These are phyloP conservation scores for Vitis amurensis DNA, from an alignment of 164 flowering plant genomes.

Conservation along the genomic window DNA sequence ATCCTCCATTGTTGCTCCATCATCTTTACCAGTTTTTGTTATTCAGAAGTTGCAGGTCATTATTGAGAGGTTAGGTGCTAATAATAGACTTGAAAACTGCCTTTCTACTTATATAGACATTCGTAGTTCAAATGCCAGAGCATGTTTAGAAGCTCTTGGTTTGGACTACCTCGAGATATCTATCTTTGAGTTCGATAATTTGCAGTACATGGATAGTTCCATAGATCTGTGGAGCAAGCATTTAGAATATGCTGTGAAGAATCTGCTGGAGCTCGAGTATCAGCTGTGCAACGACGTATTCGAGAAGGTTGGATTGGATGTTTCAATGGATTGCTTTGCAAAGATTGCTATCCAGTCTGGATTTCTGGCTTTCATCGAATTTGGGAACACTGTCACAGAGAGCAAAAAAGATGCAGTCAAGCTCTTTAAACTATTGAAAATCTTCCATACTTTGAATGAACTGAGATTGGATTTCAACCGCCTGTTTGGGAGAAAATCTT, in stretches of 20 bases:
- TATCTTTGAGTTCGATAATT: constrained; percentile 27
- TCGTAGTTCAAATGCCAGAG: constrained; percentile 29
- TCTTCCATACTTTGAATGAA: constrained; percentile 30
- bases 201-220: constrained; percentile 27
- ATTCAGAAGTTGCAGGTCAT: constrained; percentile 39
- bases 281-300: constrained; percentile 45
- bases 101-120: constrained; percentile 35
- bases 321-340: constrained; percentile 30
- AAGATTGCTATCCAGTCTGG: constrained; percentile 41
- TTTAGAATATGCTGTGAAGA: constrained; percentile 47
- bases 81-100: constrained; percentile 33
- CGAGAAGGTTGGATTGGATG: constrained; percentile 26
- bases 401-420: constrained; percentile 44
- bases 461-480: constrained; percentile 42
- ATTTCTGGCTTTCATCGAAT: constrained; percentile 36
- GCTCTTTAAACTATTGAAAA: constrained; percentile 43
- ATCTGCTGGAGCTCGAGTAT: constrained; percentile 39
- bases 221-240: constrained; percentile 47
- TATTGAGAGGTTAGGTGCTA: constrained; percentile 28
- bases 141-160: constrained; percentile 35
- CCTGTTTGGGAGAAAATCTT: constrained; percentile 33
- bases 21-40: constrained; percentile 25
- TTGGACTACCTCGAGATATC: constrained; percentile 46
- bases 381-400: constrained; percentile 39
- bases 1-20: constrained; percentile 12